These are phyloP conservation scores for Naegleria fowleri DNA, from an alignment of 208 protist species.

Conservation along the genomic window DNA sequence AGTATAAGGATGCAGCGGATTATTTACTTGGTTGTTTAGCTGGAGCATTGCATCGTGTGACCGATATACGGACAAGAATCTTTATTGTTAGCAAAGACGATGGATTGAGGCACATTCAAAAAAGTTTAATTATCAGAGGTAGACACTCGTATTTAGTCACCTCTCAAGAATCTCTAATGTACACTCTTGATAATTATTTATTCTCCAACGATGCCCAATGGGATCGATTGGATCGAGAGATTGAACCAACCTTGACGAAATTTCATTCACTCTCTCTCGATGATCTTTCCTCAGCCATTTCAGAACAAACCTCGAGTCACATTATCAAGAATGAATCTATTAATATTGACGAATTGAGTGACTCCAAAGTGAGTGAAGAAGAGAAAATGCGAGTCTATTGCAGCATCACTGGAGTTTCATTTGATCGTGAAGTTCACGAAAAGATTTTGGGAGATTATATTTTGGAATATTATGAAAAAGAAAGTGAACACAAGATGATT, in stretches of 20 bases:
- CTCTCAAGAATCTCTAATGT: not conserved
- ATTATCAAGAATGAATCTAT: not conserved
- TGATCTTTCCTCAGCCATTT: not conserved
- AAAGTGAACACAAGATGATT: not conserved
- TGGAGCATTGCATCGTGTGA: not conserved
- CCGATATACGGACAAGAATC: not conserved
- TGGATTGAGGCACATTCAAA: not conserved
- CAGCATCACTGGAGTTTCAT: not conserved
- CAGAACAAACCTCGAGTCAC: not conserved
- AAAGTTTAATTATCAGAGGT: not conserved
- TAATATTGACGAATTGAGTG: not conserved
- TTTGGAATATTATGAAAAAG: not conserved
- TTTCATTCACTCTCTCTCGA: not conserved
- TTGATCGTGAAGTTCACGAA: not conserved
- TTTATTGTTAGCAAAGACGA: not conserved
- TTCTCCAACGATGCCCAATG: not conserved
- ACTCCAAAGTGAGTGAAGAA: not conserved
- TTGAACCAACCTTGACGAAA: not conserved
- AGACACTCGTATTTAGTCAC: not conserved
- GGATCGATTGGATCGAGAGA: not conserved
- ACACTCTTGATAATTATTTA: constrained; percentile 1
- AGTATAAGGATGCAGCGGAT: not conserved
- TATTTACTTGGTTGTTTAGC: not conserved
- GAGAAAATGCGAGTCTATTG: not conserved
- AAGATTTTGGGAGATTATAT: not conserved